Base-by-base conservation (phyloP, 1,139 yeast species). In the Geotrichum carabidarum region DNA sequence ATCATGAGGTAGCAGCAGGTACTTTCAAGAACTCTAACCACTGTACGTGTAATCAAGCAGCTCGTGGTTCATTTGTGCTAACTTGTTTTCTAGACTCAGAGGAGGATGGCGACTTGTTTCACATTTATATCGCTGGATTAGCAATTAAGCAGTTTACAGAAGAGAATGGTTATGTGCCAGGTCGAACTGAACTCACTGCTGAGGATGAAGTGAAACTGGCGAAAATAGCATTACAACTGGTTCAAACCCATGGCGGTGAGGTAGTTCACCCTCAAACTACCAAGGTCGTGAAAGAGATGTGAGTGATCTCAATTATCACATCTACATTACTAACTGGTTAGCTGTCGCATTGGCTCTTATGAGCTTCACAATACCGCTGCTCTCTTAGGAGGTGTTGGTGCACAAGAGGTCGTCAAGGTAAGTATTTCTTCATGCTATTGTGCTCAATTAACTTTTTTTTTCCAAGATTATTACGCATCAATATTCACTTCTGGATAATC, bases 351-450 rank as follows among this genome's bases (percentile, higher is more conserved):
- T 8, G 69, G 72, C 4, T 77, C 78, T 2, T 59, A 61, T 0
- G 80, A 78, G 58, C 55, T 81, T 17, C 73, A 77, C 53, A 78
- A 79, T 58, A 74, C 78, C 11, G 69, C 80, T 0, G 69, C 84
- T 0, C 68, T 85, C n/a, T 71, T 86, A 62, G 96, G 95, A 4
- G 96, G 95, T 0, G 71, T 87, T 9, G 87, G 81, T 0, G 82
- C 89, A 15, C 95, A 89, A 65, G 96, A 89, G 64, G 79, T 78
- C 8, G 74, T 84, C 55, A 86, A 85, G 62, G 65, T 64, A 55
- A 41, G 61, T 43, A 12, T 14, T 12, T 17, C 18, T 32, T 32
- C 35, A 43, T 17, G 14, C 12, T 1, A n/a, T 27, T 12, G 40
- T 15, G 8, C 40, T 1, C 27, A 31, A 8, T 38, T 40, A 38